Base-by-base conservation (phyloP, 2,329 filamentous ascomycete genomes). In the Hansfordia pulvinata region DNA sequence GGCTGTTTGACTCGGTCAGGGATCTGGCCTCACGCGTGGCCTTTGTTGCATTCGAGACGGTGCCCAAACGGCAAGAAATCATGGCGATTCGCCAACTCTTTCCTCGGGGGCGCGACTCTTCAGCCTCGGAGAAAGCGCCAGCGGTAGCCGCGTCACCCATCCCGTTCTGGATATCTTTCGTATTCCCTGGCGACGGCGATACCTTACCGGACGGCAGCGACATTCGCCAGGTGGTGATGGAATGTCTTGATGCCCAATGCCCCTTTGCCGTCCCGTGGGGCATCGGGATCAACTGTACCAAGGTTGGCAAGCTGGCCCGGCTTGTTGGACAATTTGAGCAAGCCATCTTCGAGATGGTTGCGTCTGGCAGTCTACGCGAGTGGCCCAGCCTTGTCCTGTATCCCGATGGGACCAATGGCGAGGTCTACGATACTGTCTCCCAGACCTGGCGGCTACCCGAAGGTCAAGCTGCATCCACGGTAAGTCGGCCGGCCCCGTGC, bases 281-380 rank as follows among this genome's bases (percentile, higher is more conserved):
- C 0, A 58, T 81, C 14, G 75, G 76, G 2, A 63, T 80, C 40
- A 80, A 80, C 47, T 80, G 75, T 46, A 79, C 64, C 19, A 78
- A 76, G 44, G 61, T 80, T 18, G 57, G 63, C 26, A 73, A 77
- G 43, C 54, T 82, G 17, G 60, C 64, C 3, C 41, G 49, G 1
- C 48, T 78, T 10, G 49, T 82, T 11, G 49, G 46, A 11, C 53
- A 62, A 25, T 76, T 68, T 26, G 69, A 76, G 38, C 53, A 49
- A 4, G 58, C 53, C 7, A 43, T 73, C 10, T 31, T 34, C 8
- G 35, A 31, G n/a, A 27, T 69, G 36, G 30, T 58, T 2, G 27
- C 40, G 4, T 36, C 44, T 4, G 51, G 53, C 1, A 37, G 47
- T 10, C 27, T 59, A 2, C 12, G 33, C 0, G 39, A 43, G 5